Conservation (phyloP, 2,329 filamentous ascomycete genomes). For the Penicillium nordicum region DNA sequence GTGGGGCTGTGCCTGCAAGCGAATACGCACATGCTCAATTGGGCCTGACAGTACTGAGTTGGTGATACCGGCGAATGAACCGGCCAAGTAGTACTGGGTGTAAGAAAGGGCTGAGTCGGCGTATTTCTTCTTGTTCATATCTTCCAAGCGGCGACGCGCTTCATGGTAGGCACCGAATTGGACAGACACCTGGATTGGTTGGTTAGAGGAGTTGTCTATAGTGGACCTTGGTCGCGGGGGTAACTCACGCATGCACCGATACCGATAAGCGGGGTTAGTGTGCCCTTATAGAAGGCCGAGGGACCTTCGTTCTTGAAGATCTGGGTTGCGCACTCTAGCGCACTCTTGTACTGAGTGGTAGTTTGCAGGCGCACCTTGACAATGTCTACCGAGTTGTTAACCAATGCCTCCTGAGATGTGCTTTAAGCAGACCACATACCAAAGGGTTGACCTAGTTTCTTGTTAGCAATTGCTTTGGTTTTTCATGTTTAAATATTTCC, state of each 20-base stretch:
- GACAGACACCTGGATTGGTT: slow-evolving; percentile 61
- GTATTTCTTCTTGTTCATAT: slow-evolving; percentile 58
- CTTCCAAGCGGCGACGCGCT: slow-evolving; percentile 81
- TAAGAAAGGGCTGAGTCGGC: slow-evolving; percentile 61
- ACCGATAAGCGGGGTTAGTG: slow-evolving; percentile 86
- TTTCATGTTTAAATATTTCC: not conserved
- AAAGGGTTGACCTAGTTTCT: slow-evolving; percentile 59
- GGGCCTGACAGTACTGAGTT: slow-evolving; percentile 86
- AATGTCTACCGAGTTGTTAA: slow-evolving; percentile 61
- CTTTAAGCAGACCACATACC: slow-evolving; percentile 44
- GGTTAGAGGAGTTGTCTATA: slow-evolving; percentile 6
- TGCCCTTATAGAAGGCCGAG: slow-evolving; percentile 96
- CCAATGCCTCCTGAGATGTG: not conserved
- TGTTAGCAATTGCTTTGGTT: slow-evolving; percentile 25
- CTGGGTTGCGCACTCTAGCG: slow-evolving; percentile 72
- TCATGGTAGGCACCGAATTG: slow-evolving; percentile 98
- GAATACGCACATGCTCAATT: slow-evolving; percentile 95
- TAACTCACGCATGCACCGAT: slow-evolving; percentile 86
- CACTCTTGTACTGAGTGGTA: slow-evolving; percentile 72
- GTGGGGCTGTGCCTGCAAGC: slow-evolving; percentile 94
- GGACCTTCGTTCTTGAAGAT: slow-evolving; percentile 88
- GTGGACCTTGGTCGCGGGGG: not conserved
- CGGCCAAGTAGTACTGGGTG: slow-evolving; percentile 81
- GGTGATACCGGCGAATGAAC: slow-evolving; percentile 86
- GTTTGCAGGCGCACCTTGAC: slow-evolving; percentile 98